Base-by-base conservation (phyloP, 2,329 filamentous ascomycete species). In the Rachicladosporium sp. region DNA sequence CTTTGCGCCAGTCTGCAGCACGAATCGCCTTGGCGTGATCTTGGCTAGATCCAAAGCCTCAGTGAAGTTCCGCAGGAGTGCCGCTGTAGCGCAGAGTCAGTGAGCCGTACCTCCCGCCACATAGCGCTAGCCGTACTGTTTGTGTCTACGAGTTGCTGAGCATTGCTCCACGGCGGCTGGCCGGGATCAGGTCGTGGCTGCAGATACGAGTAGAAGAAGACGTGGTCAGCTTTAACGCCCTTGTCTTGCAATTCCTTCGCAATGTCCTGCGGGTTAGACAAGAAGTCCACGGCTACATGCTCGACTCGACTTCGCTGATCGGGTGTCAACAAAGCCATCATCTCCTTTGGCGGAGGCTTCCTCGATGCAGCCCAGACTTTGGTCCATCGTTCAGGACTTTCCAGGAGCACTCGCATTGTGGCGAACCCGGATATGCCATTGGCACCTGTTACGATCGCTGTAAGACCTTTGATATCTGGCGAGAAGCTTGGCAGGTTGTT, bases 151-250 rank as follows among this genome's bases (percentile, higher is more conserved):
- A 71, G 56, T 66, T 4, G 62, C 62, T 43, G 66, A 61, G 12
- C 59, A 60, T 1, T 65, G 64, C 15, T 58, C 51, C 1, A 63
- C 60, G 2, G 42, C 42, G 7, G 47, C 45, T n/a, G 41, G 45
- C 33, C 46, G 5, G 15, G 15, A 5, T 19, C 15, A 3, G 15
- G 43, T 21, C 39, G 19, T 1, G 44, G 40, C 43, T 70, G 67
- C 7, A 68, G 55, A 54, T 72, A 71, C 3, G 65, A 66, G 41
- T 66, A 71, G 54, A 69, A 73, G 51, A 72, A 73, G 8, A 70
- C 56, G 43, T 70, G 62, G 41, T 66, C 64, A 2, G 47, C 35
- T 9, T 52, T 50, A 1, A 63, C 55, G 0, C 45, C 45, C 7
- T 53, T 54, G 21, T 54, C 39, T 38, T 51, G 53, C 30, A 64